These are phyloP conservation scores for Rhizopogon sp. DNA, from an alignment of 768 basidiomycete species.

Conservation along the genomic window DNA sequence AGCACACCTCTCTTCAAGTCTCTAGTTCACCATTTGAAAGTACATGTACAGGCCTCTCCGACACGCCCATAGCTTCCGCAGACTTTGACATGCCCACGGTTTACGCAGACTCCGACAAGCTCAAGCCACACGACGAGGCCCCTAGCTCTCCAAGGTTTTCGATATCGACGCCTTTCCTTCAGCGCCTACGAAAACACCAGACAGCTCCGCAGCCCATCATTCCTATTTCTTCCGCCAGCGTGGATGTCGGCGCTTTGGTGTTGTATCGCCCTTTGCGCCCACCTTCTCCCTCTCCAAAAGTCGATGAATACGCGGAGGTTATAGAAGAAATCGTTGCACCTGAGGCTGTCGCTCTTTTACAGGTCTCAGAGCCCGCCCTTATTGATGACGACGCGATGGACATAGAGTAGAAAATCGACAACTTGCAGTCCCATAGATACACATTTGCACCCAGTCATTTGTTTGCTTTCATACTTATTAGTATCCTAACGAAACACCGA, in stretches of 20 bases:
- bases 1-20: constrained; percentile 12
- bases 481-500: constrained; percentile 18
- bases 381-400: constrained; percentile 48
- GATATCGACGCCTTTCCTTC: constrained; percentile 37
- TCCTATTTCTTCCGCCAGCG: constrained; percentile 8
- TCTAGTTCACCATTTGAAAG: too few species aligned
- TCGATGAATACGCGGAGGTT: constrained; percentile 9
- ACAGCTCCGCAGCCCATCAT: constrained; percentile 17
- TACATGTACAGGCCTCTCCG: not conserved
- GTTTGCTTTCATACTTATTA: constrained; percentile 8
- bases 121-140: not conserved
- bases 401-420: constrained; percentile 28
- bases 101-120: not conserved
- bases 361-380: not conserved
- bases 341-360: not conserved
- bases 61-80: too few species aligned
- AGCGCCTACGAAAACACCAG: constrained; percentile 35
- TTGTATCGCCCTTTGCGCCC: constrained; percentile 41
- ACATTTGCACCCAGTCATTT: constrained; percentile 4
- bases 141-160: not conserved
- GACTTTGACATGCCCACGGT: too few species aligned
- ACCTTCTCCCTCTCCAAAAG: constrained; percentile 11
- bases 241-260: constrained; percentile 42
- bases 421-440: constrained; percentile 1
- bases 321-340: constrained; percentile 8